phyloP scores from a whole-genome alignment of 345 rosid species.

The Salix brachista region DNA sequence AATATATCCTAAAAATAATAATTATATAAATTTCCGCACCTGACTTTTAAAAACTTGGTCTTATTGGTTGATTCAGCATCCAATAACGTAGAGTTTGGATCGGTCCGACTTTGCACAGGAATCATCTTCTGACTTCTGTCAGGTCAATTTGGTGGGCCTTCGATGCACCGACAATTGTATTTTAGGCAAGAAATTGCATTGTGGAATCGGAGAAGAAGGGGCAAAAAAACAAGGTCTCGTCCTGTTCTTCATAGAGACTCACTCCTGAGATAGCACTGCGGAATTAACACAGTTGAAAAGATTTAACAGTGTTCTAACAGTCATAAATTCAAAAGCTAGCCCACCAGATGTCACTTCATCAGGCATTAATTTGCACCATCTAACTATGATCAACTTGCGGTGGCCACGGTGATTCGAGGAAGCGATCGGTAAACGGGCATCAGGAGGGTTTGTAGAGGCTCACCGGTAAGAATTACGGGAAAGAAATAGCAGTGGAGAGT shows the following conservation, averaged over 20 bases:
- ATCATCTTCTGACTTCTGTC: too few relatives aligned
- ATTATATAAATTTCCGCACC: too few relatives aligned
- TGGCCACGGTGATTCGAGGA: neutral
- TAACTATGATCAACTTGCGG: neutral
- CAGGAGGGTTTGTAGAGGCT: neutral
- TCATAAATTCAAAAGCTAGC: too few relatives aligned
- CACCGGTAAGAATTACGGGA: neutral
- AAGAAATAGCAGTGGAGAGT: slow-evolving; percentile 1
- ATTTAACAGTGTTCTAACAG: too few relatives aligned
- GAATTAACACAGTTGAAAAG: too few relatives aligned
- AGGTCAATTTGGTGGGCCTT: too few relatives aligned
- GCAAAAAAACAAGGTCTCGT: neutral
- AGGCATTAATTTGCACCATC: neutral
- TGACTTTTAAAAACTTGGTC: too few relatives aligned
- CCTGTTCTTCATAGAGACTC: neutral
- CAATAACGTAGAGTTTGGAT: too few relatives aligned
- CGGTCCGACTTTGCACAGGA: neutral
- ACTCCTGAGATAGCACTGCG: neutral
- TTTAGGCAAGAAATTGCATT: neutral
- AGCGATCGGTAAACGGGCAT: neutral
- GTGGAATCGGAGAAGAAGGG: neutral
- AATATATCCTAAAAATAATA: too few relatives aligned
- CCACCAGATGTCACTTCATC: neutral
- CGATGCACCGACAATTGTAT: neutral
- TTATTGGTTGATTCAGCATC: too few relatives aligned